phyloP scores from a whole-genome alignment of 345 rosid genomes.

The Eutrema yunnanense region DNA sequence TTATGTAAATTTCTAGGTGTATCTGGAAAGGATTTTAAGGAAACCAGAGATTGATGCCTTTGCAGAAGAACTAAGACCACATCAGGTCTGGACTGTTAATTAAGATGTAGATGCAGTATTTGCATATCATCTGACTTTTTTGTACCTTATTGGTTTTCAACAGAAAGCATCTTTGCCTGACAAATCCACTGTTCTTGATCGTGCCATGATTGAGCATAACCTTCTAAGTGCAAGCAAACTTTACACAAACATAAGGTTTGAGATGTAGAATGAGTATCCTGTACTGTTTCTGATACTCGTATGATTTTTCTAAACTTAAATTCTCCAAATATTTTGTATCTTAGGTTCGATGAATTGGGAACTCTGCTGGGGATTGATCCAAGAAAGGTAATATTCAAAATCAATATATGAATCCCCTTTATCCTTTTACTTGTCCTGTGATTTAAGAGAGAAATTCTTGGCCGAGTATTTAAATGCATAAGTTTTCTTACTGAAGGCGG shows the following conservation, averaged over 20 bases:
- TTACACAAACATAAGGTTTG: slow-evolving; percentile 88
- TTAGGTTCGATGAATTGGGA: slow-evolving; percentile 92
- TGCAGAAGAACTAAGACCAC: slow-evolving; percentile 86
- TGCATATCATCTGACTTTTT: background rate
- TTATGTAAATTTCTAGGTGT: slow-evolving; percentile 52
- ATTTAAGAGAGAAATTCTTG: no score
- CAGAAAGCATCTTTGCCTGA: slow-evolving; percentile 96
- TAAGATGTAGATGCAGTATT: background rate
- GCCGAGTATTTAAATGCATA: background rate
- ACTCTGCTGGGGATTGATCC: slow-evolving; percentile 92
- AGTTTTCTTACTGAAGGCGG: slow-evolving; percentile 49
- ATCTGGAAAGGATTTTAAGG: slow-evolving; percentile 89
- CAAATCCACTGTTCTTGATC: slow-evolving; percentile 90
- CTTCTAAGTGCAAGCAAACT: slow-evolving; percentile 96
- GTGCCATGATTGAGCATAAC: slow-evolving; percentile 98
- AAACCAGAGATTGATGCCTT: slow-evolving; percentile 96
- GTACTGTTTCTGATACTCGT: background rate
- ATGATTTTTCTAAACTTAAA: background rate
- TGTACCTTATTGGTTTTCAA: slow-evolving; percentile 16
- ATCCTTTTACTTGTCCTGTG: background rate
- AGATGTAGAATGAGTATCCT: background rate
- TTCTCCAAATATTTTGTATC: background rate
- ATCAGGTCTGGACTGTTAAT: slow-evolving; percentile 54
- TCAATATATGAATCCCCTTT: background rate
- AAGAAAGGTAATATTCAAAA: slow-evolving; percentile 50